A percentile compares a stretch with the other conserved stretches of the same genome.
phyloP scores from a whole-genome alignment of 805 yeast species.

The Wilhelminamyces savonicus region DNA sequence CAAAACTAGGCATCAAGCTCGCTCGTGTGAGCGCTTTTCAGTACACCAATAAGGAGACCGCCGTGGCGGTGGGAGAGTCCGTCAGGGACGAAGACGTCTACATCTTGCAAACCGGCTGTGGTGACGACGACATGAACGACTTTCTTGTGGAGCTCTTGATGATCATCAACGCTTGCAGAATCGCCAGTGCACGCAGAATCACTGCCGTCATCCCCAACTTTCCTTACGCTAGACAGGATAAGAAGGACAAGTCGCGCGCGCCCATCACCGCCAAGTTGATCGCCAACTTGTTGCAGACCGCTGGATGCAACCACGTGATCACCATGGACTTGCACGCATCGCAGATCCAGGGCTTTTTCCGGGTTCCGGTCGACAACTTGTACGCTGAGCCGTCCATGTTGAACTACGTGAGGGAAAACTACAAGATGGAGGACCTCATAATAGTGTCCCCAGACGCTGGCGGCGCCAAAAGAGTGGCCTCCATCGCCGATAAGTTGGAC shows the following conservation, averaged over 20 bases:
- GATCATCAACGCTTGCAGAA: conserved; percentile 77
- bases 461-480: conserved; percentile 87
- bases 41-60: conserved; percentile 83
- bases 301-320: conserved; percentile 82
- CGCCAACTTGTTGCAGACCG: conserved; percentile 77
- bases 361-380: conserved; percentile 76
- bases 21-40: conserved; percentile 78
- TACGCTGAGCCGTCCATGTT: conserved; percentile 82
- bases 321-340: conserved; percentile 89
- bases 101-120: conserved; percentile 75
- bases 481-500: conserved; percentile 72
- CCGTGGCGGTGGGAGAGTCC: conserved; percentile 72
- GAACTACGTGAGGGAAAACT: conserved; percentile 61
- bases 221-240: conserved; percentile 86
- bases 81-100: conserved; percentile 82
- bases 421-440: conserved; percentile 56
- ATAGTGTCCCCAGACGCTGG: conserved; percentile 87
- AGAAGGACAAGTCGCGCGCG: conserved; percentile 80
- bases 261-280: conserved; percentile 81
- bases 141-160: conserved; percentile 66
- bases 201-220: conserved; percentile 80
- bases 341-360: conserved; percentile 81
- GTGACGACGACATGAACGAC: conserved; percentile 59
- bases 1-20: conserved; percentile 56
- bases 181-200: conserved; percentile 77